These are phyloP conservation scores for Rhypophila decipiens DNA, from an alignment of 495 filamentous ascomycete genomes.

Conservation along the genomic window DNA sequence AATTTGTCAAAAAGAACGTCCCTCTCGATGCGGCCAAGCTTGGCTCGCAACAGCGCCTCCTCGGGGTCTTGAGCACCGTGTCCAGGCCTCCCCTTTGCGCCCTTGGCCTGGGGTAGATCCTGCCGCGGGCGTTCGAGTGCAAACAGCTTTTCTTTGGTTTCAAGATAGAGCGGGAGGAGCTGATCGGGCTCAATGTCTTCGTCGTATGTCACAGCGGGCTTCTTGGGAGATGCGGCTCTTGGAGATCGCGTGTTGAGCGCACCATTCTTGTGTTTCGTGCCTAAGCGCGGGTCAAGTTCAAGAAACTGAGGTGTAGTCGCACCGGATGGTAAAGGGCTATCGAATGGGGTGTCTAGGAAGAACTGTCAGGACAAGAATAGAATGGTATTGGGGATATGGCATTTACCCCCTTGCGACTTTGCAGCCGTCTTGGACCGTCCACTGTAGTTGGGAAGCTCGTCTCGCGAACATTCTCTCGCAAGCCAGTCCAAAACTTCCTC, in stretches of 20 bases:
- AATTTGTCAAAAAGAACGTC: slow-evolving; percentile 81
- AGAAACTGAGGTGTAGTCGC: slow-evolving; percentile 39
- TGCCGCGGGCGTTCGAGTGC: slow-evolving; percentile 58
- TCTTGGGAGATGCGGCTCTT: slow-evolving; percentile 22
- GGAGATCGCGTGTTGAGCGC: slow-evolving; percentile 14
- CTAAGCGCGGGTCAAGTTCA: slow-evolving; percentile 23
- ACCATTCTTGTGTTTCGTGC: slow-evolving; percentile 27
- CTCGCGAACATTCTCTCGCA: slow-evolving; percentile 58
- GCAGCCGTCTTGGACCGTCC: slow-evolving; percentile 24
- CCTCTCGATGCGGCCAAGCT: slow-evolving; percentile 68
- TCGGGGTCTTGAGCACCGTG: slow-evolving; percentile 35
- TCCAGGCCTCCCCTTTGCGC: slow-evolving; percentile 17
- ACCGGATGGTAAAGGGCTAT: slow-evolving; percentile 41
- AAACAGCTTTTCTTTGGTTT: slow-evolving; percentile 64
- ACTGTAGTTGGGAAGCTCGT: slow-evolving; percentile 68
- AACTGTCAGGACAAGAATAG: slow-evolving; percentile 5
- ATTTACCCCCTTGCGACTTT: slow-evolving; percentile 30
- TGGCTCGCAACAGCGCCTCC: slow-evolving; percentile 57
- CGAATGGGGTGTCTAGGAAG: slow-evolving; percentile 35
- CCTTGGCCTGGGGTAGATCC: slow-evolving; percentile 40
- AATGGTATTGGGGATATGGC: not conserved
- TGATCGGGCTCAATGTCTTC: slow-evolving; percentile 64
- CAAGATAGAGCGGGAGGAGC: slow-evolving; percentile 67
- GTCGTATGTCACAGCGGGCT: slow-evolving; percentile 37
- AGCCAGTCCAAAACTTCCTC: slow-evolving; percentile 86